Percentiles rank a stretch among this genome's conserved stretches.
Evolutionary conservation across 2,329 filamentous ascomycete genomes (phyloP).

Genomic region (Zasmidium cellare): DNA sequence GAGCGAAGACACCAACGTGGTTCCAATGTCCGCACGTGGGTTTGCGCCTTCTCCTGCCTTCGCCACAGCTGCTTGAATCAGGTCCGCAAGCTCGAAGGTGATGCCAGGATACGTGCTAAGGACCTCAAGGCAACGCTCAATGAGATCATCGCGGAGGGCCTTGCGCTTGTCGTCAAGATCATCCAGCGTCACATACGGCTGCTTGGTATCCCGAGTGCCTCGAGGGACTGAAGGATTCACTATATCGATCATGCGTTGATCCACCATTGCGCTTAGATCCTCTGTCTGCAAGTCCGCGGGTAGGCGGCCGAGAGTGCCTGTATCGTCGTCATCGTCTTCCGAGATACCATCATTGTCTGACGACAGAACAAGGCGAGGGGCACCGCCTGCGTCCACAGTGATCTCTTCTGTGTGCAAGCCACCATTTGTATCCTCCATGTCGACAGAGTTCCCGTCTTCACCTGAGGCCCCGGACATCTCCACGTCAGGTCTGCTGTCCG

Average conservation of each 20-base stretch:
- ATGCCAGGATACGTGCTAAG: slow-evolving; percentile 84
- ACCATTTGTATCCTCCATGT: not conserved
- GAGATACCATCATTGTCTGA: slow-evolving; percentile 20
- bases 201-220: slow-evolving; percentile 32
- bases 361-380: slow-evolving; percentile 6
- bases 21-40: slow-evolving; percentile 72
- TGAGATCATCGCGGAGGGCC: slow-evolving; percentile 72
- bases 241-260: slow-evolving; percentile 6
- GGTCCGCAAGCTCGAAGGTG: slow-evolving; percentile 85
- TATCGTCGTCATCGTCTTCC: slow-evolving; percentile 28
- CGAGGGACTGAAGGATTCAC: not conserved
- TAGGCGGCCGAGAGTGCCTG: slow-evolving; percentile 24
- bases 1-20: slow-evolving; percentile 79
- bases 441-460: slow-evolving; percentile 5
- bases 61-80: slow-evolving; percentile 72
- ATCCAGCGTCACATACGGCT: slow-evolving; percentile 63
- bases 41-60: slow-evolving; percentile 61
- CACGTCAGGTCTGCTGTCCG: slow-evolving; percentile 22
- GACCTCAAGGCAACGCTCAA: slow-evolving; percentile 87
- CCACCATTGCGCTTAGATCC: slow-evolving; percentile 27
- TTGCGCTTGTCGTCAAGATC: slow-evolving; percentile 75
- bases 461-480: slow-evolving; percentile 39
- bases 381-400: slow-evolving; percentile 8
- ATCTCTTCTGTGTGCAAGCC: slow-evolving; percentile 3
- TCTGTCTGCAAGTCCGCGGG: slow-evolving; percentile 23